A percentile compares a stretch with the other conserved stretches of the same genome.
Evolutionary conservation across 1,284 basidiomycete species (phyloP).

Genomic region (Ganoderma boninense): DNA sequence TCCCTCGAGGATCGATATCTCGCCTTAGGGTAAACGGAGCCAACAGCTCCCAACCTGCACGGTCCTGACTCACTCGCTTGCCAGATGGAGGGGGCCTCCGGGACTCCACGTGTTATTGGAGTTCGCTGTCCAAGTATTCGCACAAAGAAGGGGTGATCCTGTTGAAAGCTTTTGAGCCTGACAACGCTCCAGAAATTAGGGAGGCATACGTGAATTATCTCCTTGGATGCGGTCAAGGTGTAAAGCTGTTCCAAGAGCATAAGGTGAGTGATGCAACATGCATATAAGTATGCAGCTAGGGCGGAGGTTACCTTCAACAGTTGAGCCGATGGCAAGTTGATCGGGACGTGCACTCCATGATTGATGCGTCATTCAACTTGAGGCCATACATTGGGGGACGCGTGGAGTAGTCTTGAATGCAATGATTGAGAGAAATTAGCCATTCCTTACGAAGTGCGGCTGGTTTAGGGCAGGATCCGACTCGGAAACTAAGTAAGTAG

Average conservation of each 20-base stretch:
- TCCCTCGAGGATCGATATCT: slow-evolving; percentile 6
- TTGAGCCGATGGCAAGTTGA: slow-evolving; percentile 25
- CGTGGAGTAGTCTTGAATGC: too few species aligned
- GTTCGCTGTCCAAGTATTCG: neutral
- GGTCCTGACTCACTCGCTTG: neutral
- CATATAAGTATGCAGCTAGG: neutral
- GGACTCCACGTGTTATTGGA: neutral
- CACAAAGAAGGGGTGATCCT: neutral
- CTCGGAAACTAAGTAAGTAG: too few species aligned
- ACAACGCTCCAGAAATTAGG: neutral
- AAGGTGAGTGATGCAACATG: neutral
- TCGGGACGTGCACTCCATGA: too few species aligned
- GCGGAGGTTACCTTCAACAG: slow-evolving; percentile 25
- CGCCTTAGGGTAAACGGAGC: slow-evolving; percentile 18
- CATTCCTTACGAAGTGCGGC: too few species aligned
- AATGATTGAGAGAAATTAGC: too few species aligned
- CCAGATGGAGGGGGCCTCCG: neutral
- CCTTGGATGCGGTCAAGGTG: slow-evolving; percentile 32
- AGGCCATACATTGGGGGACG: too few species aligned
- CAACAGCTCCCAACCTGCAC: slow-evolving; percentile 10
- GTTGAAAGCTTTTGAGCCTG: neutral
- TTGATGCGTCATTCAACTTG: too few species aligned
- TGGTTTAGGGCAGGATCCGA: too few species aligned
- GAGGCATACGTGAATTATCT: slow-evolving; percentile 37
- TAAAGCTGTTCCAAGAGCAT: slow-evolving; percentile 19